Base-by-base conservation (phyloP, 768 basidiomycete species). In the Boletus rubescentipes region DNA sequence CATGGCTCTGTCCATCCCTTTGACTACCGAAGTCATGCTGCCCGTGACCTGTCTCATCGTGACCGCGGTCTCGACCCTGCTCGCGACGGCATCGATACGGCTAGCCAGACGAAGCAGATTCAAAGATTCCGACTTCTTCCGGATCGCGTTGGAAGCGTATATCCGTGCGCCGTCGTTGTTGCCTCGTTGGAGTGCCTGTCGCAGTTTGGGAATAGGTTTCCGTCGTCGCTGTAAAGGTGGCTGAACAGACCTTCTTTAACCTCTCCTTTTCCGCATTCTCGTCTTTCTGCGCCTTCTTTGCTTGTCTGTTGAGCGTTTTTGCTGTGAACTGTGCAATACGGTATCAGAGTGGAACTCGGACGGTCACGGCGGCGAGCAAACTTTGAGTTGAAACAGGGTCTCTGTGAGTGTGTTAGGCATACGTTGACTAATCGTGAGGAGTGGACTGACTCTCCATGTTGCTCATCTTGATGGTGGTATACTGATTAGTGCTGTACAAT, bases 1-100 rank as follows among this genome's bases (percentile, higher is more conserved):
- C 97, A 99, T 98, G 5, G 97, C 97, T 68, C 89, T 91, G 70
- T 99, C 97, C 97, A 99, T 98, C 32, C 94, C 95, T 64, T 85
- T 86, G 41, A 99, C 97, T 3, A 98, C 97, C 34, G 87, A 87
- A 15, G 93, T 87, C 96, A 99, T 97, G 70, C 87, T 94, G 4
- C 93, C 93, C 30, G 97, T 96, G 37, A 99, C 90, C 72, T 92
- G 84, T 45, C 92, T 84, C 93, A 99, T 98, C 51, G 96, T 98
- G 39, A 98, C 94, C 0, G 97, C 97, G 16, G 97, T 98, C 75
- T 99, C 97, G 1, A 99, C 95, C 23, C 96, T 78, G 65, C 92
- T 94, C 3, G 96, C 91, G 9, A 98, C 97, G 11, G 97, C 96
- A 68, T 99, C 97, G 72, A 98, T 91, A 26, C 95, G 82, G 65